These are phyloP conservation scores for Komagataella kurtzmanii DNA, from an alignment of 805 yeast genomes.

Conservation along the genomic window DNA sequence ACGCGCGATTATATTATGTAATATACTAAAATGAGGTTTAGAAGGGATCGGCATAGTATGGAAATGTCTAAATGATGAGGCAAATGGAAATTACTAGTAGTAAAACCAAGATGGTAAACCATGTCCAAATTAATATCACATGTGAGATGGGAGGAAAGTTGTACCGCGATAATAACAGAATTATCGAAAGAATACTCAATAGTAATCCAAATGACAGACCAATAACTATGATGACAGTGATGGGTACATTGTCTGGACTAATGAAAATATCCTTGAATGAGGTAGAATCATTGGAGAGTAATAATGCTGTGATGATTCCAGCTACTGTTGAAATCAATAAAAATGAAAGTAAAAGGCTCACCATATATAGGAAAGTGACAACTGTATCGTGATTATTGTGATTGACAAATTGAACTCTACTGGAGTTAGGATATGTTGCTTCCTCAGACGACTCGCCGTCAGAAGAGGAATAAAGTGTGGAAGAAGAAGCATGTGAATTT, in stretches of 20 bases:
- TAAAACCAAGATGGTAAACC: background rate
- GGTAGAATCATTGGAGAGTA: background rate
- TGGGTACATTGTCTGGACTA: background rate
- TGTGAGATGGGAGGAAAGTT: background rate
- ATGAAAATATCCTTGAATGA: background rate
- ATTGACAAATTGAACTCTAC: background rate
- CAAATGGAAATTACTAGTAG: background rate
- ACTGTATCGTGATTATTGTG: conserved; percentile 1
- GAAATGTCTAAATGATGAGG: background rate
- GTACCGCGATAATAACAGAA: background rate
- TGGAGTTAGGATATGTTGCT: background rate
- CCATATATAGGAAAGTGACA: conserved; percentile 2
- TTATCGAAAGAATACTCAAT: background rate
- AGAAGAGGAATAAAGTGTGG: background rate
- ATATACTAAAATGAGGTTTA: background rate
- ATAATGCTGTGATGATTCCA: background rate
- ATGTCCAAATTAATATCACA: background rate
- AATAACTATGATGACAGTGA: background rate
- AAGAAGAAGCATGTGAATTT: background rate
- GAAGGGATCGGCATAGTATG: background rate
- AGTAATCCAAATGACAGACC: background rate
- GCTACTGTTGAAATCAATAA: background rate
- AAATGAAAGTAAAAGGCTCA: conserved; percentile 1
- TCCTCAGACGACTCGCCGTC: background rate
- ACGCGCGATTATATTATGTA: background rate